Evolutionary conservation across 164 flowering plant species (phyloP).

Genomic region (Umbellularia californica): DNA sequence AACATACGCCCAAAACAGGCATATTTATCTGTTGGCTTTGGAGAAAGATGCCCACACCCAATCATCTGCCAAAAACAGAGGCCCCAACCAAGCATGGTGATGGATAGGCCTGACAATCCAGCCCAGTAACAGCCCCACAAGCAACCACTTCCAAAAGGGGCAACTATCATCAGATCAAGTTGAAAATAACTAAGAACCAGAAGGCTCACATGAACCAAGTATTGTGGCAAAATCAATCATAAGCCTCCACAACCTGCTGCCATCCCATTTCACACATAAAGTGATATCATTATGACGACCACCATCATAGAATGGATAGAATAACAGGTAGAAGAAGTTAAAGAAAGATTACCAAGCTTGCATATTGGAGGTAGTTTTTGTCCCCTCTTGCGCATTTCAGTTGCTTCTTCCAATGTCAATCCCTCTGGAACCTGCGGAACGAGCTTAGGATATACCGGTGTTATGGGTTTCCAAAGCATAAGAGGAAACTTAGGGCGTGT

Average conservation of each 20-base stretch:
- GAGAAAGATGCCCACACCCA: too few relatives aligned
- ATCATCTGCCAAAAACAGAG: too few relatives aligned
- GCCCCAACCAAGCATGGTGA: too few relatives aligned
- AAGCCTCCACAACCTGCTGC: background rate
- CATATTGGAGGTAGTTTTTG: constrained; percentile 64
- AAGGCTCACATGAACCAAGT: background rate
- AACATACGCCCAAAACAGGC: too few relatives aligned
- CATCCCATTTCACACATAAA: background rate
- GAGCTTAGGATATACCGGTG: constrained; percentile 88
- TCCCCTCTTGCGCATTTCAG: constrained; percentile 74
- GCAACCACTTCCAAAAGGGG: too few relatives aligned
- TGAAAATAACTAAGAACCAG: background rate
- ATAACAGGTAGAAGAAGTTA: background rate
- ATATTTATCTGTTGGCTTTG: too few relatives aligned
- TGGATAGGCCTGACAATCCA: too few relatives aligned
- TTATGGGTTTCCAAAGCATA: constrained; percentile 89
- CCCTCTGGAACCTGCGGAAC: constrained; percentile 68
- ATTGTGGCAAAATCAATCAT: background rate
- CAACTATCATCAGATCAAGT: too few relatives aligned
- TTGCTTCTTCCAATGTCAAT: constrained; percentile 67
- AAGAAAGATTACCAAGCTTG: constrained; percentile 62
- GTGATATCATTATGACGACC: background rate
- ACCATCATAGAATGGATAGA: background rate
- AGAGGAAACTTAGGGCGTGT: constrained; percentile 80
- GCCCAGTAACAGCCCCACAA: too few relatives aligned